Evolutionary conservation across 164 flowering plant genomes (phyloP), one percentile per base, ranked within the genome.

Genomic region (Cinnamomum chago): DNA sequence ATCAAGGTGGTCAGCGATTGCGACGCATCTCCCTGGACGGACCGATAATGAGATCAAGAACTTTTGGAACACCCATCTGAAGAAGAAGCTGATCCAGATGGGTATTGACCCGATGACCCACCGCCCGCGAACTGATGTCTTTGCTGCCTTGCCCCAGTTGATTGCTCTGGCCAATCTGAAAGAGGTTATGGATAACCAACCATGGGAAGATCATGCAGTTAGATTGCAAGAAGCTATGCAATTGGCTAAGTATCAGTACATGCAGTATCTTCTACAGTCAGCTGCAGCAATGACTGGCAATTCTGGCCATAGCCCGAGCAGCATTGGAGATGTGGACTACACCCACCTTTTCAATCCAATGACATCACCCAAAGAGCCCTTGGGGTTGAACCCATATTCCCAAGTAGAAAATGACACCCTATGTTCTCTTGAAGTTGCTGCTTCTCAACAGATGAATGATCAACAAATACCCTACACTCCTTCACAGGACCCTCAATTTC

Each of bases 141-240:
- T 30, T 30, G 35, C 35, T 4, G 35, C 35, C 35, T 30, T 3
- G 35, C 35, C 35, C 35, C 35, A 30, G 35, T 30, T 30, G 35
- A 4, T 30, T 30, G 35, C 35, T 30, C 35, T 30, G 35, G 35
- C 35, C 35, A 30, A 30, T 30, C 35, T 30, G 35, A 30, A 30
- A 30, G 35, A 30, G 35, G 35, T 30, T 30, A 30, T 5, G 35
- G 35, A 30, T 30, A 30, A 5, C 35, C 35, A 30, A 30, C 35
- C 35, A 30, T 83, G 81, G 84, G 88, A 84, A 64, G 89, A 86
- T 80, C 93, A 91, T 75, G 87, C 90, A 65, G 65, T 81, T 25
- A 88, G 85, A 62, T 68, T 90, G 27, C 93, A 91, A 81, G 96
- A 91, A 77, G 88, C 90, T 68, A 78, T 65, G 65, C 89, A 86